Evolutionary conservation across 768 basidiomycete species (phyloP).

Genomic region (Peribolospora kevripleyi): DNA sequence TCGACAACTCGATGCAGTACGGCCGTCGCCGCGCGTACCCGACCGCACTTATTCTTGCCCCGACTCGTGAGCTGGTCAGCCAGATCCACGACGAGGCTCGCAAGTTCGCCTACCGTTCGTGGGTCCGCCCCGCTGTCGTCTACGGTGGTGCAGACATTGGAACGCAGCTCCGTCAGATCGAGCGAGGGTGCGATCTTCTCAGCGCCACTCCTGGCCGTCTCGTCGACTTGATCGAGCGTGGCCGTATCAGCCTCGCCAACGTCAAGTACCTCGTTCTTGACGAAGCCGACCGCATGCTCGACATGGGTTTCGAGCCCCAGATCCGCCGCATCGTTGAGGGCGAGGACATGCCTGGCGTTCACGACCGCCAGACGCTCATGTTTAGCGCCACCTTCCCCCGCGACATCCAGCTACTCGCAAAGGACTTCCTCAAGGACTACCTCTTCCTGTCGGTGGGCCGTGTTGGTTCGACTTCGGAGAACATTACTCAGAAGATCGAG

Average conservation of each 20-base stretch:
- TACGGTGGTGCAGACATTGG: constrained; percentile 98
- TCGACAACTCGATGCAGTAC: constrained; percentile 17
- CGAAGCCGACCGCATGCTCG: constrained; percentile 98
- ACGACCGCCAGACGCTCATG: constrained; percentile 93
- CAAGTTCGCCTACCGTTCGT: constrained; percentile 96
- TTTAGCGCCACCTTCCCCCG: constrained; percentile 98
- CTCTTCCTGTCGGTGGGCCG: constrained; percentile 96
- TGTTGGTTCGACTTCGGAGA: constrained; percentile 94
- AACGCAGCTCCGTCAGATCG: constrained; percentile 73
- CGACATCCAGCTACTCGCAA: constrained; percentile 89
- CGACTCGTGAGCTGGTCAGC: constrained; percentile 92
- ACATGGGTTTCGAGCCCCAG: constrained; percentile 99
- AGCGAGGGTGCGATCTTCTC: constrained; percentile 88
- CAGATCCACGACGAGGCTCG: constrained; percentile 99
- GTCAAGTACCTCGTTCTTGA: constrained; percentile 95
- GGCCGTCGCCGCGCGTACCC: constrained; percentile 67
- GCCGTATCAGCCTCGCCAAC: constrained; percentile 83
- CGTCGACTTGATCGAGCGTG: constrained; percentile 93
- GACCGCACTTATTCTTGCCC: constrained; percentile 88
- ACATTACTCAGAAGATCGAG: constrained; percentile 89
- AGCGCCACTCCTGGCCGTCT: constrained; percentile 94
- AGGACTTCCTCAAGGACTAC: constrained; percentile 94
- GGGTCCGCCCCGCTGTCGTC: constrained; percentile 96
- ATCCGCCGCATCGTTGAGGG: constrained; percentile 94
- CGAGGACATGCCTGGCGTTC: constrained; percentile 89